phyloP scores from a whole-genome alignment of 2,329 filamentous ascomycete genomes.

The Fusarium palustre region DNA sequence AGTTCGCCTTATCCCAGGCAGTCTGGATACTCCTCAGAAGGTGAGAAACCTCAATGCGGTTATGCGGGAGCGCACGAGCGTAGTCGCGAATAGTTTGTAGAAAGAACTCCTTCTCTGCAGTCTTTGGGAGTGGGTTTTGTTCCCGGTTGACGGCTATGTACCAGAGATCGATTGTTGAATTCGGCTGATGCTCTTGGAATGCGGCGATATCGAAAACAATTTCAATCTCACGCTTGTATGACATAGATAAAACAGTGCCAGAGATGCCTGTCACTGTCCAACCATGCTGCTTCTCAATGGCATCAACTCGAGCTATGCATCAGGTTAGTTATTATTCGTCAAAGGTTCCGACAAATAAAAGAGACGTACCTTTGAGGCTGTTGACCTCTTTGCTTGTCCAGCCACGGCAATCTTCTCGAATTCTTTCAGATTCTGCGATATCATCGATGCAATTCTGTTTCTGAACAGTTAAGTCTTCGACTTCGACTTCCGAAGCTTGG shows the following conservation, averaged over 20 bases:
- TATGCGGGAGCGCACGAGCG: constrained; percentile 70
- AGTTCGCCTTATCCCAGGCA: constrained; percentile 74
- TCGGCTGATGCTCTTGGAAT: constrained; percentile 62
- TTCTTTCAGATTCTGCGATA: constrained; percentile 83
- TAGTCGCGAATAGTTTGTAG: constrained; percentile 77
- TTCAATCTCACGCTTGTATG: constrained; percentile 77
- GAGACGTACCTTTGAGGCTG: constrained; percentile 74
- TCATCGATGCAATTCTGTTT: constrained; percentile 78
- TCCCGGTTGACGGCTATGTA: constrained; percentile 73
- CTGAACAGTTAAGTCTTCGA: constrained; percentile 71
- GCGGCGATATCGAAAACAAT: constrained; percentile 76
- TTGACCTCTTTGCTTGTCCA: constrained; percentile 88
- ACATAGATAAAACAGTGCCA: constrained; percentile 75
- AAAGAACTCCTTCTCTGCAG: constrained; percentile 79
- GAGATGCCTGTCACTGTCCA: constrained; percentile 78
- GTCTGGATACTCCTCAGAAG: constrained; percentile 70
- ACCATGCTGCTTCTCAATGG: constrained; percentile 73
- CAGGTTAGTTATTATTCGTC: constrained; percentile 52
- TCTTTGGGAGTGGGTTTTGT: constrained; percentile 65
- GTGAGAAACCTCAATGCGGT: constrained; percentile 65
- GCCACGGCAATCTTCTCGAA: constrained; percentile 88
- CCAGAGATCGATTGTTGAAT: constrained; percentile 73
- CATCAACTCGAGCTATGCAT: constrained; percentile 69
- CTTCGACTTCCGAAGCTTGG: constrained; percentile 72
- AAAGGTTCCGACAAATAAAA: neutral